These are phyloP conservation scores for Phytophthora ramorum DNA, from an alignment of 352 stramenopile genomes.

Conservation along the genomic window DNA sequence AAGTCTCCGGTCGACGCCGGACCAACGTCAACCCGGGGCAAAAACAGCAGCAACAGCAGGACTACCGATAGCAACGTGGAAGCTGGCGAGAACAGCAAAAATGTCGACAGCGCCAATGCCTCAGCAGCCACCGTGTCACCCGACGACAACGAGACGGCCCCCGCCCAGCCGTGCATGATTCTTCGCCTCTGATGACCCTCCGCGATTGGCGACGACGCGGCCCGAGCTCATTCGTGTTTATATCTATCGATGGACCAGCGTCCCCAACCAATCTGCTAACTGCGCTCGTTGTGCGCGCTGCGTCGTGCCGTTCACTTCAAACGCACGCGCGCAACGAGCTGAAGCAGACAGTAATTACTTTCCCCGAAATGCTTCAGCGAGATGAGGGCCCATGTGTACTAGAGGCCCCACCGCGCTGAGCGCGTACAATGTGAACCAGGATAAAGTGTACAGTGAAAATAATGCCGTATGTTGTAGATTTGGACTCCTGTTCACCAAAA, in stretches of 20 bases:
- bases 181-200: slow-evolving; percentile 24
- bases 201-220: slow-evolving; percentile 2
- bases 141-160: slow-evolving; percentile 12
- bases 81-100: not conserved
- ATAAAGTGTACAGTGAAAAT: slow-evolving; percentile 23
- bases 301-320: slow-evolving; percentile 14
- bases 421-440: slow-evolving; percentile 24
- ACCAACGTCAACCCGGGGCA: slow-evolving; percentile 9
- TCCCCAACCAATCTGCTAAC: slow-evolving; percentile 25
- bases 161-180: slow-evolving; percentile 30
- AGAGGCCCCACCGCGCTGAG: slow-evolving; percentile 5
- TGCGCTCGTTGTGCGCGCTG: slow-evolving; percentile 29
- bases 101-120: not conserved
- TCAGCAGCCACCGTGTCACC: slow-evolving; percentile 15
- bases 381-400: slow-evolving; percentile 4
- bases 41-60: slow-evolving; percentile 2
- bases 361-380: slow-evolving; percentile 17
- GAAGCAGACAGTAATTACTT: slow-evolving; percentile 41
- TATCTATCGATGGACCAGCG: slow-evolving; percentile 30
- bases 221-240: slow-evolving; percentile 14
- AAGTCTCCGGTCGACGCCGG: slow-evolving; percentile 8
- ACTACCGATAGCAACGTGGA: slow-evolving; percentile 1
- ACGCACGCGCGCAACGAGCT: slow-evolving; percentile 23
- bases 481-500: not conserved
- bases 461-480: slow-evolving; percentile 26